Percentiles rank a stretch among this genome's conserved stretches.
Evolutionary conservation across 106 monocot genomes (phyloP).

Genomic region (Dendrobium chrysotoxum): DNA sequence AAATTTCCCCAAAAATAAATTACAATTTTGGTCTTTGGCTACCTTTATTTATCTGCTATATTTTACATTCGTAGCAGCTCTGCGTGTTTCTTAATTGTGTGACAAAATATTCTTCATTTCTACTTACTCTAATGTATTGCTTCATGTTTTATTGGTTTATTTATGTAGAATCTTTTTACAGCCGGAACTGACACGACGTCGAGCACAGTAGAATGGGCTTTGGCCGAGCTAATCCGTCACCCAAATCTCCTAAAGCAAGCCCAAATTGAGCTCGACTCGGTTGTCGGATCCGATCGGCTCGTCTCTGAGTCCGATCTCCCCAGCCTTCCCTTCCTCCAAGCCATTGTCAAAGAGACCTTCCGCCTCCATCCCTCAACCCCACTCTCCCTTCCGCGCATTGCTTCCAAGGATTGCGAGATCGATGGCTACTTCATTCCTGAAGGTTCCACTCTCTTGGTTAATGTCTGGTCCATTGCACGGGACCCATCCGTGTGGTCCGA

Average conservation of each 20-base stretch:
- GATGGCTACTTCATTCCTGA: slow-evolving; percentile 11
- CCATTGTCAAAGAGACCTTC: slow-evolving; percentile 31
- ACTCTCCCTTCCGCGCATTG: slow-evolving; percentile 12
- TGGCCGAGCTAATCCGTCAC: slow-evolving; percentile 25
- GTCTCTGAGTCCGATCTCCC: slow-evolving; percentile 11
- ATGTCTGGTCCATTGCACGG: slow-evolving; percentile 26
- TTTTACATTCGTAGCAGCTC: no score
- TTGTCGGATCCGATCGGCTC: slow-evolving; percentile 3
- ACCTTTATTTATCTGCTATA: no score
- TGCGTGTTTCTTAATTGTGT: no score
- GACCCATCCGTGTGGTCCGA: slow-evolving; percentile 18
- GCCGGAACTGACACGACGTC: slow-evolving; percentile 33
- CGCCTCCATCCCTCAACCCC: slow-evolving; percentile 31
- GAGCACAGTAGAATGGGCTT: slow-evolving; percentile 29
- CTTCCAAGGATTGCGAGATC: slow-evolving; percentile 7
- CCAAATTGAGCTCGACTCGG: slow-evolving; percentile 11
- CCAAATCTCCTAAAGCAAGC: slow-evolving; percentile 10
- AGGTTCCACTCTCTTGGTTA: slow-evolving; percentile 21
- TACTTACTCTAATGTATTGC: not conserved
- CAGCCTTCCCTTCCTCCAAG: slow-evolving; percentile 16
- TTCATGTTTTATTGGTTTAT: not conserved
- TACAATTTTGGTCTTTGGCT: no score
- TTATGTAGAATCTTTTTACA: slow-evolving; percentile 21
- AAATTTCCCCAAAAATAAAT: no score
- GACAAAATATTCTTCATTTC: no score